Percentiles rank a stretch among this genome's conserved stretches.
Conservation (phyloP, 768 basidiomycete species). For the Suillus sp. region DNA sequence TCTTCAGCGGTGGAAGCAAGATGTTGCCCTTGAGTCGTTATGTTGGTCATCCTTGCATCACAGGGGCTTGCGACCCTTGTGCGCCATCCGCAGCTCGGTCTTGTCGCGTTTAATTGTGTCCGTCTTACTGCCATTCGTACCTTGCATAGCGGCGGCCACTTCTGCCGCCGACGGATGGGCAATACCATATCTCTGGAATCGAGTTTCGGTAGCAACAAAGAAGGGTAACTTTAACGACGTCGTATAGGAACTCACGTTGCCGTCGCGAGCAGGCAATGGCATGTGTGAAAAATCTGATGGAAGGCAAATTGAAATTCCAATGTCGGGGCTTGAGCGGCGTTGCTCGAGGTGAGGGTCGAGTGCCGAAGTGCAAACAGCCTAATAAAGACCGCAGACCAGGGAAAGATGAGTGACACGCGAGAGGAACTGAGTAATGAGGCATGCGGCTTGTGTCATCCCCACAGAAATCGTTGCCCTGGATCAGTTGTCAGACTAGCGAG, state of each 20-base stretch:
- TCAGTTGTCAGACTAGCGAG: not conserved
- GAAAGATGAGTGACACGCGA: not conserved
- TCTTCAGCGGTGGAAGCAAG: not conserved
- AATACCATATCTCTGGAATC: not conserved
- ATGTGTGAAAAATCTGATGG: not conserved
- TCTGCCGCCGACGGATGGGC: not conserved
- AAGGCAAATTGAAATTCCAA: not conserved
- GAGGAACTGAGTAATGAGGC: not conserved
- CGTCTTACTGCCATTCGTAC: not conserved
- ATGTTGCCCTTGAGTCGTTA: not conserved
- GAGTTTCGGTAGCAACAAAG: not conserved
- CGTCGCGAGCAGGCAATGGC: not conserved
- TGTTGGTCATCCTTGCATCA: not conserved
- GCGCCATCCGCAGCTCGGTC: not conserved
- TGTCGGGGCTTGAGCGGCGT: not conserved
- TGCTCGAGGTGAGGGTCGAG: not conserved
- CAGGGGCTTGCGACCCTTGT: not conserved
- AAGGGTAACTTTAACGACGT: not conserved
- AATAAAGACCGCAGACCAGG: not conserved
- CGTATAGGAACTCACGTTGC: not conserved
- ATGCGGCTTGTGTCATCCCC: not conserved
- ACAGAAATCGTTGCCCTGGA: not conserved
- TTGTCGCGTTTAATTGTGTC: not conserved
- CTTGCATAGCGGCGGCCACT: not conserved
- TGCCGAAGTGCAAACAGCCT: not conserved